Evolutionary conservation across 768 basidiomycete species (phyloP), one percentile per base, ranked within the genome.

Genomic region (Auricularia heimuer): DNA sequence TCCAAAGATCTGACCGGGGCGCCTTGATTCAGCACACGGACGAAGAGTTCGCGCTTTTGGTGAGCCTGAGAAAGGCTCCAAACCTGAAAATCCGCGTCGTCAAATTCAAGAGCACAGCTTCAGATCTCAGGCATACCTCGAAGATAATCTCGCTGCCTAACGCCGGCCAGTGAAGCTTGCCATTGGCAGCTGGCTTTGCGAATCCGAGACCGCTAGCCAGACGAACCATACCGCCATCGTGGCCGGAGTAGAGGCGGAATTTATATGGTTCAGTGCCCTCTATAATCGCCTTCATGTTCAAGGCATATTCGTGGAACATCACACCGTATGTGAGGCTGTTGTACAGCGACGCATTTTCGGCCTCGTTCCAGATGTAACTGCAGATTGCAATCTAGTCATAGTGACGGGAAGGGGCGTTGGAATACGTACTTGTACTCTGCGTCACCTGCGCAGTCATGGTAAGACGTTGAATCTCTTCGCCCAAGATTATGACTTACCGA

Each of bases 311-410:
- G 16, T 73, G 67, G 67, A 82, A 77, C 73, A 83, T 78, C 29
- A 77, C 81, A 4, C 81, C 81, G 60, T 80, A 81, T 0, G 78
- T 78, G 2, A 83, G 77, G 3, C 77, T 75, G 29, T 73, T 79
- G 64, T 83, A 82, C 0, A 65, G 69, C 0, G 77, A 74, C 3
- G 82, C 73, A 62, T 80, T 79, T 65, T 77, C 73, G 3, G 81
- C 82, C 0, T 76, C 68, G 65, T 80, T 81, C 78, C 79, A 82
- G 69, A 82, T 80, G 68, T 82, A 82, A 61, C 81, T 82, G 16
- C 29, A 21, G 29, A 6, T 1, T 42, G 62, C 34, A 3, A 36
- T 36, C 24, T 21, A 29, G 6, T 18, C 34, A 21, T 34, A 34
- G 35, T 14, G 42, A 14, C 4, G 36, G 21, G 3, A 65, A 66